Percentiles rank a stretch among this genome's conserved stretches.
Evolutionary conservation across 2,329 filamentous ascomycete genomes (phyloP).

Genomic region (Venturia carpophila): DNA sequence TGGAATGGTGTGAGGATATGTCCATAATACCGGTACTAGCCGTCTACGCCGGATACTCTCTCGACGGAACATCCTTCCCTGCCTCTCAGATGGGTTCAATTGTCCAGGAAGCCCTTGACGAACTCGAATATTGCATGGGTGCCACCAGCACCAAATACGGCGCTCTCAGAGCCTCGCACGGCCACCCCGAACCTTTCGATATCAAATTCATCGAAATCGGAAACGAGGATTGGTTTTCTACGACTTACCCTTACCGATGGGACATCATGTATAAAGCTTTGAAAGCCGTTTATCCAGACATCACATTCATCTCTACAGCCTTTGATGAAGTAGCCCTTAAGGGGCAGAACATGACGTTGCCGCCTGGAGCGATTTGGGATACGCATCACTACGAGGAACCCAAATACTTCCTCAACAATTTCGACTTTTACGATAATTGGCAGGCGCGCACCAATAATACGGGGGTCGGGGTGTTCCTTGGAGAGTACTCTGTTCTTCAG

Average conservation of each 20-base stretch:
- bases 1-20: constrained; percentile 42
- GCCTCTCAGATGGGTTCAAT: constrained; percentile 31
- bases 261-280: constrained; percentile 30
- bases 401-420: constrained; percentile 35
- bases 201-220: constrained; percentile 34
- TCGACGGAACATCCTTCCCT: constrained; percentile 33
- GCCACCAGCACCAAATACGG: constrained; percentile 28
- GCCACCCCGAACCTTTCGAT: constrained; percentile 31
- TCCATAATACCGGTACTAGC: constrained; percentile 36
- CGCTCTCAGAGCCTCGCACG: constrained; percentile 30
- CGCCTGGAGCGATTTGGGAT: constrained; percentile 32
- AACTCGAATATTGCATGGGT: constrained; percentile 29
- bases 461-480: constrained; percentile 28
- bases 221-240: constrained; percentile 33
- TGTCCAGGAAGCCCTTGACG: constrained; percentile 33
- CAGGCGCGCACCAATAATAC: constrained; percentile 23
- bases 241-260: constrained; percentile 29
- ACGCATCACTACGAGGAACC: constrained; percentile 37
- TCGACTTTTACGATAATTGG: constrained; percentile 38
- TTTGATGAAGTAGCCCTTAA: constrained; percentile 23
- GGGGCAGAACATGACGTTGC: constrained; percentile 27
- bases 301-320: constrained; percentile 28
- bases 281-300: constrained; percentile 29
- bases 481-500: constrained; percentile 31
- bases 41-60: constrained; percentile 38